phyloP scores from a whole-genome alignment of 108 stramenopile genomes.

The Cyclotella sp. region DNA sequence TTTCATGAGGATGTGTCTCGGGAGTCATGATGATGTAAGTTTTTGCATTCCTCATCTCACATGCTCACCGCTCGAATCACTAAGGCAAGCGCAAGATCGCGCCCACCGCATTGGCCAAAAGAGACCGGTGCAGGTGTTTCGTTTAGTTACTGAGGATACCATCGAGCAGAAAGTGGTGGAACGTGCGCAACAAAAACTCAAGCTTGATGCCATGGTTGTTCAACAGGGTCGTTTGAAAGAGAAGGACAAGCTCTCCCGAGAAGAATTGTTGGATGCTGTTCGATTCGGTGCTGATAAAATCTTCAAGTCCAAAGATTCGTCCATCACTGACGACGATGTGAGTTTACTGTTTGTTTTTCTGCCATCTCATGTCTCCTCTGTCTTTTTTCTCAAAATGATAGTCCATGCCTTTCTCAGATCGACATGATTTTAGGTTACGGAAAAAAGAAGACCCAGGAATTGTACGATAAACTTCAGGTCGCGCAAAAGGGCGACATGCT shows the following conservation, averaged over 20 bases:
- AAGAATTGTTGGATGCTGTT: constrained; percentile 89
- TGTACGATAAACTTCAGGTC: constrained; percentile 92
- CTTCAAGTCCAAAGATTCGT: constrained; percentile 90
- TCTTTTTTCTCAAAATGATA: background rate
- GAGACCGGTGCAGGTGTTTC: constrained; percentile 95
- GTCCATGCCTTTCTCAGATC: constrained; percentile 37
- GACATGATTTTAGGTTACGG: constrained; percentile 90
- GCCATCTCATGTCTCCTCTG: background rate
- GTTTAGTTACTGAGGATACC: constrained; percentile 97
- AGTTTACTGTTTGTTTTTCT: background rate
- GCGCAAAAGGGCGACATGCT: constrained; percentile 97
- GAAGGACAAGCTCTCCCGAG: constrained; percentile 75
- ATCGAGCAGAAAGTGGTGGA: constrained; percentile 99
- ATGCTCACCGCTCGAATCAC: constrained; percentile 6
- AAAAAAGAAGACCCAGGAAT: constrained; percentile 88
- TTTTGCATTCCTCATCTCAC: background rate
- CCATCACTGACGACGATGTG: constrained; percentile 95
- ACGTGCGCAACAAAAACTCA: constrained; percentile 98
- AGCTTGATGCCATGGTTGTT: constrained; percentile 99
- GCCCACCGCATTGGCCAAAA: constrained; percentile 96
- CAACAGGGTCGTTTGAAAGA: constrained; percentile 83
- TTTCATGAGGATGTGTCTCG: no score
- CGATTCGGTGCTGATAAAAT: constrained; percentile 98
- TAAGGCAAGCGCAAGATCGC: constrained; percentile 93
- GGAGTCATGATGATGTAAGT: background rate